These are phyloP conservation scores for Mallotus nudiflorus DNA, from an alignment of 345 rosid genomes.

Conservation along the genomic window DNA sequence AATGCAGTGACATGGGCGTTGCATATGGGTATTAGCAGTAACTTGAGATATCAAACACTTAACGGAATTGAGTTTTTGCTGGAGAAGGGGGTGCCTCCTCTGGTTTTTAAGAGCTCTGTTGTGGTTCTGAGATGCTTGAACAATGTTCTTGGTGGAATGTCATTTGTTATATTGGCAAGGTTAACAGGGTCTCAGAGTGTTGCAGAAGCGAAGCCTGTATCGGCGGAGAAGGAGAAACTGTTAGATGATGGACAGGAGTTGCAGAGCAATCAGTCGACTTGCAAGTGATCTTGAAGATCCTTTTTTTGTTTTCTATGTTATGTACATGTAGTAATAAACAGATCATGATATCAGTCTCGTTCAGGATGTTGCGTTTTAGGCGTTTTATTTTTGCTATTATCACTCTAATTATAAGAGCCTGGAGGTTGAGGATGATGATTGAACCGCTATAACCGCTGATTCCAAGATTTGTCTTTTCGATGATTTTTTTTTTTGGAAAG, in stretches of 20 bases:
- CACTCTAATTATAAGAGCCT: not conserved
- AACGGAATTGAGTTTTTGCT: slow-evolving; percentile 79
- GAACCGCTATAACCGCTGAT: not conserved
- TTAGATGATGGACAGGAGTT: slow-evolving; percentile 10
- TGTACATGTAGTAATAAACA: not conserved
- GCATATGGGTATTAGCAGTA: slow-evolving; percentile 94
- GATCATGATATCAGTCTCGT: not conserved
- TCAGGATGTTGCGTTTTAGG: not conserved
- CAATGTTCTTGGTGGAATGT: slow-evolving; percentile 86
- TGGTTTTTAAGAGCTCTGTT: slow-evolving; percentile 80
- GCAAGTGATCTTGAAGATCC: not conserved
- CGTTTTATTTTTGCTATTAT: not conserved
- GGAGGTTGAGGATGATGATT: not conserved
- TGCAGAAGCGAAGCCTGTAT: slow-evolving; percentile 18
- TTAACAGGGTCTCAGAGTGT: slow-evolving; percentile 87
- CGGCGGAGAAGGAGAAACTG: slow-evolving; percentile 26
- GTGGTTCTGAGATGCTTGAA: slow-evolving; percentile 74
- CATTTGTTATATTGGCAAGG: slow-evolving; percentile 90
- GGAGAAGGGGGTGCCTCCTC: slow-evolving; percentile 55
- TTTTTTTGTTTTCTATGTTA: not conserved
- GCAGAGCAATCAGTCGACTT: slow-evolving; percentile 18
- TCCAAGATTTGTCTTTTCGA: too few species aligned
- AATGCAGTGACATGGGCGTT: slow-evolving; percentile 86
- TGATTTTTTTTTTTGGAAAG: too few species aligned
- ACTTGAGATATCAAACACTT: slow-evolving; percentile 86